Percentiles rank a stretch among this genome's conserved stretches.
Evolutionary conservation across 192 early-diverging fungal genomes (phyloP).

Genomic region (Coemansia sp.): DNA sequence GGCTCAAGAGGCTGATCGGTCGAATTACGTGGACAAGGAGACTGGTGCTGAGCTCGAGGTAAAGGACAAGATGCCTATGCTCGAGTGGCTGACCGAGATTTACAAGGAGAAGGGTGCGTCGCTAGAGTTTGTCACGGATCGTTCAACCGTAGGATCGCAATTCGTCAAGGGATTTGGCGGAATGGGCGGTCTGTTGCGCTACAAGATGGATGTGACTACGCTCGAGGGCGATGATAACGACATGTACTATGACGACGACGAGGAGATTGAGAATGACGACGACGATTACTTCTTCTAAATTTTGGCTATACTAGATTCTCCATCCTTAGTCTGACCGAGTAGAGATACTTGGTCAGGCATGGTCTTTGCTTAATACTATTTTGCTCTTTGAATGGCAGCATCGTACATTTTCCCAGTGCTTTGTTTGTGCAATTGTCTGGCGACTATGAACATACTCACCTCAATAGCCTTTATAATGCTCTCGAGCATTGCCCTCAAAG

Average conservation of each 20-base stretch:
- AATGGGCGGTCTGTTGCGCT: conserved; percentile 93
- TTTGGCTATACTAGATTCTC: not conserved
- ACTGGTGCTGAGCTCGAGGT: conserved; percentile 80
- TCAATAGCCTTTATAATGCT: not conserved
- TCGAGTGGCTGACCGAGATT: conserved; percentile 98
- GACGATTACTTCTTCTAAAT: conserved; percentile 28
- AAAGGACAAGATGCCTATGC: conserved; percentile 74
- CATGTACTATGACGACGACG: conserved; percentile 60
- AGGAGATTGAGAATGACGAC: conserved; percentile 21
- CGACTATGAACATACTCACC: not conserved
- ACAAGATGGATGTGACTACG: conserved; percentile 85
- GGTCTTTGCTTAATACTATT: not conserved
- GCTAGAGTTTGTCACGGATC: conserved; percentile 95
- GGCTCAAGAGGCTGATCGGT: conserved; percentile 80
- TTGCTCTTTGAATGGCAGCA: not conserved
- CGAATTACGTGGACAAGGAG: conserved; percentile 68
- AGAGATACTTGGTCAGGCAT: not conserved
- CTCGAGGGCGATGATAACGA: conserved; percentile 67
- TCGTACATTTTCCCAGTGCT: not conserved
- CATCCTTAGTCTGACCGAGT: not conserved
- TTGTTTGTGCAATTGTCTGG: not conserved
- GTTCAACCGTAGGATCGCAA: conserved; percentile 94
- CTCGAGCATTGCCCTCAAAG: not conserved
- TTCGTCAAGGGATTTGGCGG: conserved; percentile 99
- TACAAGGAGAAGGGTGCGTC: conserved; percentile 95